Conservation (phyloP, 225 moss, liverwort and hornwort genomes). For the Pseudoscleropodium purum region DNA sequence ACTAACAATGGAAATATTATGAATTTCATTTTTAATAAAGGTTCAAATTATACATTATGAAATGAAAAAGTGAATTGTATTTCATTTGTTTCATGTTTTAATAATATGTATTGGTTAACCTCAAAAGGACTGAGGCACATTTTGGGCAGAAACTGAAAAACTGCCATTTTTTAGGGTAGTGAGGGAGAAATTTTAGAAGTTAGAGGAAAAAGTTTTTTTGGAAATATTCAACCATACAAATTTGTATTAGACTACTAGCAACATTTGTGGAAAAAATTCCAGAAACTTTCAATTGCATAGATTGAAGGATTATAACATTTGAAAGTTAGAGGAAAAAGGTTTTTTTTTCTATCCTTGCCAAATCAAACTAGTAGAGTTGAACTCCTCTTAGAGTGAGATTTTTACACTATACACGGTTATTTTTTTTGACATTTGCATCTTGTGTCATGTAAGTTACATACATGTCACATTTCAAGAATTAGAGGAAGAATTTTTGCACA, state of each 20-base stretch:
- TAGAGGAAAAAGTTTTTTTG: no score
- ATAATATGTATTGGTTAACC: no score
- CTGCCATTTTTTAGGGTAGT: neutral
- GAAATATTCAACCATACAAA: neutral
- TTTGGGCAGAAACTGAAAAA: neutral
- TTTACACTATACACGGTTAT: neutral
- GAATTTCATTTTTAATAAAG: neutral
- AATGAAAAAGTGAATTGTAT: no score
- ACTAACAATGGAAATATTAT: neutral
- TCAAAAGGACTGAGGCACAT: no score
- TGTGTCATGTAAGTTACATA: no score
- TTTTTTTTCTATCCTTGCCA: fast-evolving
- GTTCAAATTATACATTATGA: neutral
- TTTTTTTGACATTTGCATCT: neutral
- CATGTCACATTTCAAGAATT: neutral
- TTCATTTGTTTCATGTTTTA: no score
- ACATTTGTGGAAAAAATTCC: no score
- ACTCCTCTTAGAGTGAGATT: neutral
- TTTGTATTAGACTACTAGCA: neutral
- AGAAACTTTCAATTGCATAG: fast-evolving
- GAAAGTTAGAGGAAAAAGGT: neutral
- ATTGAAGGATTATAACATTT: neutral
- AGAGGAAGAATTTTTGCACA: neutral
- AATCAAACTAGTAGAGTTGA: fast-evolving
- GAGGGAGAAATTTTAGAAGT: no score